Conservation (phyloP, 192 early-diverging fungal genomes). For the Ramicandelaber brevisporus region DNA sequence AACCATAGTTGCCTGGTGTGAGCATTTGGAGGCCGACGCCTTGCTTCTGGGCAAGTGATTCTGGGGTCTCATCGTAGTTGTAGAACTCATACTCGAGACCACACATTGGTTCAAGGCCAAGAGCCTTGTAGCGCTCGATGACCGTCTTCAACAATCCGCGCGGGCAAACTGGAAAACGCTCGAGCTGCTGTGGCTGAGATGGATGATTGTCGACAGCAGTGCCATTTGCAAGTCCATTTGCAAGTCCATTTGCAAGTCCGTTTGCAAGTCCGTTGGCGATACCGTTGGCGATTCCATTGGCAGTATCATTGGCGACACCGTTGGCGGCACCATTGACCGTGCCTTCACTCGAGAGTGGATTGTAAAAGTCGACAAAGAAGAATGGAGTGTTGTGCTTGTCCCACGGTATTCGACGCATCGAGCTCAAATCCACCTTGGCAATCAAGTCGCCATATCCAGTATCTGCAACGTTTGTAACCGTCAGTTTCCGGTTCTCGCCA, state of each 20-base stretch:
- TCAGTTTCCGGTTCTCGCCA: too few relatives aligned
- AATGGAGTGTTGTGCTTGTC: constrained; percentile 48
- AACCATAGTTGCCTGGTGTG: constrained; percentile 64
- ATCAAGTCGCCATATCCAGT: constrained; percentile 33
- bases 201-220: too few relatives aligned
- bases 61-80: constrained; percentile 57
- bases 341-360: constrained; percentile 33
- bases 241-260: too few relatives aligned
- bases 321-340: too few relatives aligned
- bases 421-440: constrained; percentile 32
- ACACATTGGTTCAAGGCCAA: constrained; percentile 15
- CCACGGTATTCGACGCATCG: constrained; percentile 43
- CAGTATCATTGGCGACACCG: too few relatives aligned
- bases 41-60: constrained; percentile 28
- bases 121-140: constrained; percentile 11
- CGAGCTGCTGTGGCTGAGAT: too few relatives aligned
- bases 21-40: constrained; percentile 25
- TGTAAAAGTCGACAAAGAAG: constrained; percentile 37
- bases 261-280: too few relatives aligned
- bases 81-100: constrained; percentile 54
- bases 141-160: constrained; percentile 23
- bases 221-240: too few relatives aligned
- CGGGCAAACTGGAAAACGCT: too few relatives aligned
- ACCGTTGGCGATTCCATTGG: too few relatives aligned
- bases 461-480: too few relatives aligned